Evolutionary conservation across 2,329 filamentous ascomycete species (phyloP), one percentile per base, ranked within the genome.

Genomic region (Diaporthe sp.): DNA sequence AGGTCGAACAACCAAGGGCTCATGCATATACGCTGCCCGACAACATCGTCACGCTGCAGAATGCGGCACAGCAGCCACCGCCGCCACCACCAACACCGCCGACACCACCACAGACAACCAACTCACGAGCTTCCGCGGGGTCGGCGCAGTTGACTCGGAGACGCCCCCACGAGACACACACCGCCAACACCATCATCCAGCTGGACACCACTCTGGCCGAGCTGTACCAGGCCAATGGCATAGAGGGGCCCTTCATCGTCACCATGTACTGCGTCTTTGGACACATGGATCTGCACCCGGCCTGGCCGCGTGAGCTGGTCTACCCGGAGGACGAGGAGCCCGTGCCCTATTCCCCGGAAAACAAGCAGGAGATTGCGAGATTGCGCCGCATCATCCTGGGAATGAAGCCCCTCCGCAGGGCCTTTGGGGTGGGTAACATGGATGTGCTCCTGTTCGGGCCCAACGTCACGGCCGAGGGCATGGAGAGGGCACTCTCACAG

Each of bases 211-310:
- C 78, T 7, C 42, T 79, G 54, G 77, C 77, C 8, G 78, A 78
- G 13, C 57, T 79, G 22, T 79, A 79, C 71, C 75, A 75, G 25
- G 67, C 71, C 17, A 75, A 78, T 71, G 77, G 78, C 8, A 78
- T 79, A 8, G 15, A 55, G 1, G 78, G 77, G 3, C 74, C 76
- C 3, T 79, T 79, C 66, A 75, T 78, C 64, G 77, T 77, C 12
- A 78, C 78, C 22, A 78, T 78, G 77, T 76, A 78, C 60, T 79
- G 78, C 30, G 78, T 79, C 58, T 79, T 79, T 54, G 77, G 73
- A 1, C 77, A 77, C 19, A 66, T 79, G 73, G 78, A 79, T 35
- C 76, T 79, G 25, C 78, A 79, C 50, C 76, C 78, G 0, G 71
- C 60, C 12, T 78, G 78, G 52, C 77, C 78, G 9, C 71, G 77